These are phyloP conservation scores for Emericellopsis cladophorae DNA, from an alignment of 2,329 filamentous ascomycete genomes.

Conservation along the genomic window DNA sequence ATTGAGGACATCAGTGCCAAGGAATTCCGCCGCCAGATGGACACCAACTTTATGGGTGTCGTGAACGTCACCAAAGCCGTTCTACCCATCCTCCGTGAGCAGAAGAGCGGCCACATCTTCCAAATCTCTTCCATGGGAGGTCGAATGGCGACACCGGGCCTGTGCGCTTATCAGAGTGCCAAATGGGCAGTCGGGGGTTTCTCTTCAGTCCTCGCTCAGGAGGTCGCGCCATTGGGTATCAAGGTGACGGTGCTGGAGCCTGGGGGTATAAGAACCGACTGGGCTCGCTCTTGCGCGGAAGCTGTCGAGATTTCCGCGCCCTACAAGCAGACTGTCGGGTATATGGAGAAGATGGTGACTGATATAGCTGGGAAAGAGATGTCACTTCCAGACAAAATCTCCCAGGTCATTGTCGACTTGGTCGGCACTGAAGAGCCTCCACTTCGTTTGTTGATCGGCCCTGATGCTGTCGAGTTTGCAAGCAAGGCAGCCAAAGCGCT, in stretches of 20 bases:
- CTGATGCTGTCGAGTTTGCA: slow-evolving; percentile 12
- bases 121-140: slow-evolving; percentile 26
- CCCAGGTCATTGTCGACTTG: slow-evolving; percentile 13
- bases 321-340: slow-evolving; percentile 22
- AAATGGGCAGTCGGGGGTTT: slow-evolving; percentile 27
- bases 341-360: not conserved
- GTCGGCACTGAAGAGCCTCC: slow-evolving; percentile 14
- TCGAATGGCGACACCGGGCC: slow-evolving; percentile 16
- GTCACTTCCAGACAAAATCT: slow-evolving; percentile 10
- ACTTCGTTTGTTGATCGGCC: slow-evolving; percentile 16
- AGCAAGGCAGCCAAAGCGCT: slow-evolving; percentile 8
- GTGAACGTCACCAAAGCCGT: slow-evolving; percentile 35
- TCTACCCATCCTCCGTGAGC: slow-evolving; percentile 18
- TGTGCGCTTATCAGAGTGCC: slow-evolving; percentile 21
- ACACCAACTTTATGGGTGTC: slow-evolving; percentile 47
- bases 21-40: slow-evolving; percentile 38
- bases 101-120: slow-evolving; percentile 19
- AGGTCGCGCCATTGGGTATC: slow-evolving; percentile 22
- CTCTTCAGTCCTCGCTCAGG: slow-evolving; percentile 19
- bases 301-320: slow-evolving; percentile 15
- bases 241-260: slow-evolving; percentile 25
- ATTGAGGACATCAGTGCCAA: slow-evolving; percentile 37
- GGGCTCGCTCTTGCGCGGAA: slow-evolving; percentile 16
- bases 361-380: not conserved
- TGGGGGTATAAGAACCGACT: slow-evolving; percentile 27